Evolutionary conservation across 2,329 filamentous ascomycete genomes (phyloP), one percentile per base, ranked within the genome.

Genomic region (Pseudofabraea citricarpa): DNA sequence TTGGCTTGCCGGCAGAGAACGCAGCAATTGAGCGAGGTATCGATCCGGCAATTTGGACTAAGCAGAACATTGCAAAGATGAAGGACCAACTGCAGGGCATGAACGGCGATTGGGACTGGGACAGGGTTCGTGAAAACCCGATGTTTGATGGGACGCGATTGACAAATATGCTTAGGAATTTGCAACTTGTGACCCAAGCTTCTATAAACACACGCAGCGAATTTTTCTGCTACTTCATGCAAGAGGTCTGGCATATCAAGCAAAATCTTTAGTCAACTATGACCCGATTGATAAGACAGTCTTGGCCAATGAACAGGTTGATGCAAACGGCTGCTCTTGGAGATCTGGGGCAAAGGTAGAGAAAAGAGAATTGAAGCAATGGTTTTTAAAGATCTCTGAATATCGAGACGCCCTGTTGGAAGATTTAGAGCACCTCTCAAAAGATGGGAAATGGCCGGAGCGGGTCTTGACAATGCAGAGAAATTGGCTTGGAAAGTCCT

Each of bases 221-320:
- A 78, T 95, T 50, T 95, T 95, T 61, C 72, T 94, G 45, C 80
- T 85, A 65, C 73, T 95, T 5, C 75, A 85, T 60, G 71, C 85
- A 52, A 76, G 78, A 46, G 86, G 85, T 1, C 72, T 95, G 15
- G 90, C 88, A 41, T 93, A 93, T 63, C 89, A 90, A 60, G 81
- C 81, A 24, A 83, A 93, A 55, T 87, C 88, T 16, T 68, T 90
- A 49, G 90, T 95, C 55, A 95, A 95, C 64, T 95, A 87, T 68
- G 90, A 95, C 54, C 90, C 90, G 1, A 76, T 95, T 21, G 90
- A 95, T 61, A 83, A 86, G 61, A 95, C 90, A 0, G 90, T 95
- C 13, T 71, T 95, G 46, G 90, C 90, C 9, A 95, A 95, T 61
- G 90, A 95, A 64, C 90, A 95, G 66, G 88, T 95, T n/a, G 87